These are phyloP conservation scores for Blepharisma undulans DNA, from an alignment of 169 alveolate genomes.

Conservation along the genomic window DNA sequence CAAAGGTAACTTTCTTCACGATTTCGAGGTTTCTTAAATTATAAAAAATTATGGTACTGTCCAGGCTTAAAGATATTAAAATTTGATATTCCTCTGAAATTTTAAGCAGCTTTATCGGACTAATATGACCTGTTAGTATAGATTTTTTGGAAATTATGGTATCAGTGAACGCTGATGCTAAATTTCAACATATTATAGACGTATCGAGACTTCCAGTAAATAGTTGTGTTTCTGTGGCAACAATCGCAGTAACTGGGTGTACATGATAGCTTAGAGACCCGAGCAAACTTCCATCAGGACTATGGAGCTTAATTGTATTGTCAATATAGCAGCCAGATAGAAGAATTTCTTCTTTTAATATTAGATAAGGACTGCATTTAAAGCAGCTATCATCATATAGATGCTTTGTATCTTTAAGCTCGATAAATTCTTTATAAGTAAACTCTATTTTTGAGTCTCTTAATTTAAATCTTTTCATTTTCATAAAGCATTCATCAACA, in stretches of 20 bases:
- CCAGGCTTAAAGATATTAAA: neutral
- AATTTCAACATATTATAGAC: slow-evolving; percentile 4
- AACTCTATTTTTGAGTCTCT: neutral
- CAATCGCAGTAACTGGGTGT: neutral
- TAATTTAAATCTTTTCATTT: neutral
- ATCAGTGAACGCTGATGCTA: neutral
- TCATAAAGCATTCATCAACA: neutral
- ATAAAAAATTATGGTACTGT: neutral
- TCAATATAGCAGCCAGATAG: neutral
- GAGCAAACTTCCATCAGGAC: neutral
- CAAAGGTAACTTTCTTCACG: neutral
- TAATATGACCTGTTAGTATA: neutral
- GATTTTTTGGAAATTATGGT: neutral
- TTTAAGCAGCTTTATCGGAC: neutral
- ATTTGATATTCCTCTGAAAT: neutral
- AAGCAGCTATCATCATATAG: neutral
- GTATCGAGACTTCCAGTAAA: slow-evolving; percentile 27
- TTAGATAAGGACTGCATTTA: neutral
- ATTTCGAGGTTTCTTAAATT: neutral
- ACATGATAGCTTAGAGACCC: neutral
- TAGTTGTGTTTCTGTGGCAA: neutral
- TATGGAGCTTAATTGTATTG: slow-evolving; percentile 12
- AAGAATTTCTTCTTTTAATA: neutral
- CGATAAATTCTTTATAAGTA: neutral
- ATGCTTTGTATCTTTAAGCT: neutral